These are phyloP conservation scores for Speleostelium caveatum DNA, from an alignment of 78 protist genomes.

Conservation along the genomic window DNA sequence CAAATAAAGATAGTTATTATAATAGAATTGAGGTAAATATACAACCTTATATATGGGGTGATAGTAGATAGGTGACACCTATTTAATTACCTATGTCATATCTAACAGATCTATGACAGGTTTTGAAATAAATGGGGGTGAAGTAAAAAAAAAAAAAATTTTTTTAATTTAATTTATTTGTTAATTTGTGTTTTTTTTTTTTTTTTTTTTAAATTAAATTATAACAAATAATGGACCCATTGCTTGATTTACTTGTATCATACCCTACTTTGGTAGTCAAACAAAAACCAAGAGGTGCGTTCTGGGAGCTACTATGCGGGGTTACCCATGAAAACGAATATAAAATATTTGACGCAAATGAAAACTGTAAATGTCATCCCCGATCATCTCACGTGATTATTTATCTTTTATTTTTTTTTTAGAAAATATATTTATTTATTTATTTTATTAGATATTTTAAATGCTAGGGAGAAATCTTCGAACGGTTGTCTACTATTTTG, in stretches of 20 bases:
- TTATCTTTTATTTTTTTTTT: neutral
- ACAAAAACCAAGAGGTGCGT: slow-evolving; percentile 10
- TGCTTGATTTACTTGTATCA: neutral
- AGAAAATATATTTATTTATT: neutral
- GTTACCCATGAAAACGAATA: slow-evolving; percentile 17
- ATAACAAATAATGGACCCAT: slow-evolving; percentile 12
- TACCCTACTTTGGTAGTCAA: neutral
- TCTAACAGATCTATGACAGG: no score
- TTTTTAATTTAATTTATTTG: no score
- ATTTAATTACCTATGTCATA: no score
- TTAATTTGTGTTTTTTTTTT: no score
- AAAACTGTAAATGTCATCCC: neutral
- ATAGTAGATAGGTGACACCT: no score
- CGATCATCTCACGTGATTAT: neutral
- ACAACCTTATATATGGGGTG: no score
- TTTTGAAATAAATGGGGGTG: no score
- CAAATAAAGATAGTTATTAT: no score
- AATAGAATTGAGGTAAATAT: no score
- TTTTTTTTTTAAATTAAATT: no score
- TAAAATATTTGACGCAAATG: neutral
- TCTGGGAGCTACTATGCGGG: slow-evolving; percentile 10
- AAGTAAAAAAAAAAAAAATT: no score
- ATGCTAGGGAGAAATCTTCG: slow-evolving; percentile 17
- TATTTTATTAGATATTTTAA: neutral
- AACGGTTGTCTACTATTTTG: slow-evolving; percentile 17